These are phyloP conservation scores for Suillus paluster DNA, from an alignment of 768 basidiomycete species.

Conservation along the genomic window DNA sequence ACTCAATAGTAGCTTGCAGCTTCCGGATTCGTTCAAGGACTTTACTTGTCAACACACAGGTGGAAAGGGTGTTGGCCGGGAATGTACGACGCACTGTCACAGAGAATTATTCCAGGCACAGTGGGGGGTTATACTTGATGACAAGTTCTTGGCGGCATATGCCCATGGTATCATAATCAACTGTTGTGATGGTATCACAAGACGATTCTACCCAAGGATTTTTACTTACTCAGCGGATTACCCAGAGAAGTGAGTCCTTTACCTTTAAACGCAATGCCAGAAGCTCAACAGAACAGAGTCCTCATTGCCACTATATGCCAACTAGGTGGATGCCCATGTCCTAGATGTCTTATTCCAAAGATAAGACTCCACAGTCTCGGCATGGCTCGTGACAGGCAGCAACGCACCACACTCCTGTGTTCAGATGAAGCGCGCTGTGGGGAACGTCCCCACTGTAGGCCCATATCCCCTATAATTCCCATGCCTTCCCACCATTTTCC, in stretches of 20 bases:
- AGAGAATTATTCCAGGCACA: constrained; percentile 24
- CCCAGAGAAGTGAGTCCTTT: constrained; percentile 34
- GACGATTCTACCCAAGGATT: constrained; percentile 21
- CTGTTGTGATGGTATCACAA: constrained; percentile 16
- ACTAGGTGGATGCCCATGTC: constrained; percentile 24
- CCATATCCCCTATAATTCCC: too few relatives aligned
- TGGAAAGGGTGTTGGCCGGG: constrained; percentile 5
- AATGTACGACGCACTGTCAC: constrained; percentile 17
- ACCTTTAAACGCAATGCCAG: not conserved
- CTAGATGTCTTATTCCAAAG: constrained; percentile 21
- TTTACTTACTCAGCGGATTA: constrained; percentile 26
- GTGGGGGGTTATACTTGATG: constrained; percentile 20
- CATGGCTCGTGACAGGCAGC: constrained; percentile 13
- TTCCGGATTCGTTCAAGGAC: constrained; percentile 16
- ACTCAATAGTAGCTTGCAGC: constrained; percentile 8
- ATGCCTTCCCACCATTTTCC: too few relatives aligned
- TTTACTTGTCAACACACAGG: not conserved
- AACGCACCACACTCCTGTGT: constrained; percentile 7
- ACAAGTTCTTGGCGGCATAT: constrained; percentile 24
- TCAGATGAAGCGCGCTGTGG: constrained; percentile 17
- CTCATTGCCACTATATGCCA: constrained; percentile 21
- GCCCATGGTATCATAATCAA: constrained; percentile 21
- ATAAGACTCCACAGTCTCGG: constrained; percentile 25
- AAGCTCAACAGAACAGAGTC: constrained; percentile 8
- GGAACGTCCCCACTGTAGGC: too few relatives aligned